These are phyloP conservation scores for Globisporangium echinulatum DNA, from an alignment of 352 stramenopile species.

Conservation along the genomic window DNA sequence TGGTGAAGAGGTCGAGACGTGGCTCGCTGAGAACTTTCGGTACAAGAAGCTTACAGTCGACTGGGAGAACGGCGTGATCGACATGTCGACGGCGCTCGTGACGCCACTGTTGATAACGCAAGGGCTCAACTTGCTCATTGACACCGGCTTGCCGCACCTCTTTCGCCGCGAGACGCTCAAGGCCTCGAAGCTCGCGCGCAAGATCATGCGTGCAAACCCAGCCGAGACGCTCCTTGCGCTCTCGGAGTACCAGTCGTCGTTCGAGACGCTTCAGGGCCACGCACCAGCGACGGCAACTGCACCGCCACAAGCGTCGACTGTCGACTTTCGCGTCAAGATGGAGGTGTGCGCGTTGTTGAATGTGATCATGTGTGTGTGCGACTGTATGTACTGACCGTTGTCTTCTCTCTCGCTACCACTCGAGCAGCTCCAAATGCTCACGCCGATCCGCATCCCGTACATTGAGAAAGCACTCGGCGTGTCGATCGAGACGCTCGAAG, in stretches of 20 bases:
- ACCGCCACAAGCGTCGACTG: constrained; percentile 7
- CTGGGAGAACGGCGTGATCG: constrained; percentile 81
- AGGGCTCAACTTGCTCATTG: constrained; percentile 79
- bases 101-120: constrained; percentile 82
- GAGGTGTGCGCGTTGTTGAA: constrained; percentile 30
- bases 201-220: constrained; percentile 78
- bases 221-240: constrained; percentile 74
- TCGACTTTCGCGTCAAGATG: constrained; percentile 78
- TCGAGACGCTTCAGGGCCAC: constrained; percentile 51
- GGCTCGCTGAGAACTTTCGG: constrained; percentile 69
- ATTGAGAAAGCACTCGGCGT: constrained; percentile 71
- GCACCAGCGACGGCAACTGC: constrained; percentile 14
- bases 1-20: constrained; percentile 70
- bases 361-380: no score
- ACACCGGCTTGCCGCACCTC: constrained; percentile 64
- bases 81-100: constrained; percentile 84
- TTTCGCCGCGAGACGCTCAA: constrained; percentile 61
- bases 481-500: constrained; percentile 71
- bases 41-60: constrained; percentile 78
- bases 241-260: constrained; percentile 78
- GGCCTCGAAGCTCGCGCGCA: constrained; percentile 67
- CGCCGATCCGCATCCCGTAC: constrained; percentile 81
- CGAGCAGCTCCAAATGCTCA: constrained; percentile 82
- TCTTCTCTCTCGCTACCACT: not conserved
- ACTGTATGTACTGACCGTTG: not conserved